phyloP scores from a whole-genome alignment of 805 yeast genomes.

The Starmerella bombicola region DNA sequence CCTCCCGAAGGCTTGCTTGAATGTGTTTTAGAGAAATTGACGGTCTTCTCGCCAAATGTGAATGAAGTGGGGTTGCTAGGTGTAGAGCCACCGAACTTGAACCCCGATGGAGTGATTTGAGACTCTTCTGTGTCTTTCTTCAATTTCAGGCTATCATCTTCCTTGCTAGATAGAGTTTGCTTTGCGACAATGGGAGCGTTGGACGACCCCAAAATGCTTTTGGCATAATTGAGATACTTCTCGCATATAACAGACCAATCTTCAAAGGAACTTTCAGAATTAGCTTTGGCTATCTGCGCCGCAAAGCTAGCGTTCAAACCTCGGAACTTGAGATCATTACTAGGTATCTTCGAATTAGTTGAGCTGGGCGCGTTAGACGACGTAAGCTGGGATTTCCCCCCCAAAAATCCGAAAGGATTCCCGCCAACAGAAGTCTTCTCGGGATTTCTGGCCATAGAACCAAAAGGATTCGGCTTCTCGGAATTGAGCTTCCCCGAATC shows the following conservation, averaged over 20 bases:
- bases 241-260: conserved; percentile 20
- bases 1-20: conserved; percentile 12
- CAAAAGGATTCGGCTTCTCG: conserved; percentile 1
- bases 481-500: conserved; percentile 4
- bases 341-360: not conserved
- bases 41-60: conserved; percentile 20
- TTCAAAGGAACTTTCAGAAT: conserved; percentile 10
- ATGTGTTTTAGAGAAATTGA: conserved; percentile 9
- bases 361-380: not conserved
- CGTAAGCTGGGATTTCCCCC: conserved; percentile 20
- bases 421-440: not conserved
- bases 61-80: conserved; percentile 11
- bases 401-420: conserved; percentile 10
- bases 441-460: not conserved
- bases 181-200: conserved; percentile 1
- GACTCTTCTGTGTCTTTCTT: no score
- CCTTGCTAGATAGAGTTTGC: not conserved
- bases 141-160: not conserved
- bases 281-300: conserved; percentile 12
- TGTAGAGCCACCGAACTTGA: conserved; percentile 15
- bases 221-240: conserved; percentile 18
- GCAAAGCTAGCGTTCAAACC: conserved; percentile 20
- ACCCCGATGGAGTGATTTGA: conserved; percentile 16
- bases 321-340: conserved; percentile 7
- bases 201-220: not conserved